Evolutionary conservation across 75 land plant species (phyloP), one percentile per base, ranked within the genome.

Genomic region (Pinus taeda): DNA sequence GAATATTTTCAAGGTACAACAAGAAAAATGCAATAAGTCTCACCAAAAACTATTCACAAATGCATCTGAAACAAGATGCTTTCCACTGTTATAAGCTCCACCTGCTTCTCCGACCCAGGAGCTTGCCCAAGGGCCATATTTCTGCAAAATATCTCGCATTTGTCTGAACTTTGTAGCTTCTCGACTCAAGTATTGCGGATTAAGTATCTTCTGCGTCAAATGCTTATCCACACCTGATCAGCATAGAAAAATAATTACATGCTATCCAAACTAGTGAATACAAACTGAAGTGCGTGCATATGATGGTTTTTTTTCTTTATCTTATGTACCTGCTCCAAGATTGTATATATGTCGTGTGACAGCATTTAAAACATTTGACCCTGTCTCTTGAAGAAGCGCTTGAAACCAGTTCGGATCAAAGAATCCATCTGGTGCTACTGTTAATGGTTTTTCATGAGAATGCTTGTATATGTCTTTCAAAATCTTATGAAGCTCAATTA

Each of bases 81-180:
- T 85, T 26, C 98, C 98, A 75, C 98, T 96, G 87, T 93, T 96
- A 67, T 82, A 96, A 59, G 98, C 93, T 57, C 98, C 98, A 60
- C 98, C 98, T 21, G 97, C 79, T 83, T 96, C 98, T n/a, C 93
- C 93, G 69, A 96, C 85, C 98, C 98, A 96, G 62, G 95, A 85
- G 36, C 67, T 64, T 39, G 91, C 21, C 90, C 87, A 88, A 37
- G 94, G 90, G 0, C 85, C 94, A 57, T 75, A 73, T 1, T 61
- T 64, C 33, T 76, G 57, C 61, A 94, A 21, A 29, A 77, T 75
- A 8, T 11, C 30, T 72, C 70, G 60, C 15, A 92, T 65, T 15
- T 80, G 76, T 45, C 67, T 76, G 37, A 75, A 92, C 33, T 84
- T 92, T 30, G 76, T 59, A 64, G 83, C 81, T 53, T 83, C 79